Conservation (phyloP, 192 early-diverging fungal genomes). For the Oehlia diaphana region DNA sequence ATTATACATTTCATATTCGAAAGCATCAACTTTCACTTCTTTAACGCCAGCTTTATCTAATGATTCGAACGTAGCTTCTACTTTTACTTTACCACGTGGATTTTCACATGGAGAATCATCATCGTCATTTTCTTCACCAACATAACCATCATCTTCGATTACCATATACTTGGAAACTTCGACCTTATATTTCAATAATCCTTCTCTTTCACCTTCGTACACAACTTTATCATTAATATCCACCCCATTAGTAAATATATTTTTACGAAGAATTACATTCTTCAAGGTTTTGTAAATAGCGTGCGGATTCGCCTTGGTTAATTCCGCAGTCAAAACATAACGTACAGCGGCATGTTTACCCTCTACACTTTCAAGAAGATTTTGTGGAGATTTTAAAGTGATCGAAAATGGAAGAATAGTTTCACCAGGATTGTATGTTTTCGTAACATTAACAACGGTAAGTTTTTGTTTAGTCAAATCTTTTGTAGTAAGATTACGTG, state of each 20-base stretch:
- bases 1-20: slow-evolving; percentile 33
- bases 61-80: slow-evolving; percentile 26
- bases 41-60: slow-evolving; percentile 26
- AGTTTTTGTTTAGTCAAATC: slow-evolving; percentile 32
- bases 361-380: slow-evolving; percentile 18
- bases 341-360: slow-evolving; percentile 27
- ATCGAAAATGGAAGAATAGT: slow-evolving; percentile 9
- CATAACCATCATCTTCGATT: slow-evolving; percentile 2
- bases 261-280: slow-evolving; percentile 28
- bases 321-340: slow-evolving; percentile 22
- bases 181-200: slow-evolving; percentile 27
- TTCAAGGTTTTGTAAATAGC: slow-evolving; percentile 24
- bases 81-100: slow-evolving; percentile 14
- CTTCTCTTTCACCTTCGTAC: slow-evolving; percentile 20
- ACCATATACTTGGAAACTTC: slow-evolving; percentile 19
- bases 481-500: slow-evolving; percentile 22
- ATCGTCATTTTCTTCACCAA: slow-evolving; percentile 3
- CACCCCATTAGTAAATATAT: background rate
- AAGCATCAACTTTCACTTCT: slow-evolving; percentile 31
- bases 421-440: slow-evolving; percentile 20
- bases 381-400: slow-evolving; percentile 12
- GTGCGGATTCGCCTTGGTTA: slow-evolving; percentile 20
- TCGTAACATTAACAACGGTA: slow-evolving; percentile 26
- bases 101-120: background rate
- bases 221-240: slow-evolving; percentile 24